Percentiles rank a stretch among this genome's conserved stretches.
Conservation (phyloP, 23 red algal genomes). For the Agarophyton chilense region DNA sequence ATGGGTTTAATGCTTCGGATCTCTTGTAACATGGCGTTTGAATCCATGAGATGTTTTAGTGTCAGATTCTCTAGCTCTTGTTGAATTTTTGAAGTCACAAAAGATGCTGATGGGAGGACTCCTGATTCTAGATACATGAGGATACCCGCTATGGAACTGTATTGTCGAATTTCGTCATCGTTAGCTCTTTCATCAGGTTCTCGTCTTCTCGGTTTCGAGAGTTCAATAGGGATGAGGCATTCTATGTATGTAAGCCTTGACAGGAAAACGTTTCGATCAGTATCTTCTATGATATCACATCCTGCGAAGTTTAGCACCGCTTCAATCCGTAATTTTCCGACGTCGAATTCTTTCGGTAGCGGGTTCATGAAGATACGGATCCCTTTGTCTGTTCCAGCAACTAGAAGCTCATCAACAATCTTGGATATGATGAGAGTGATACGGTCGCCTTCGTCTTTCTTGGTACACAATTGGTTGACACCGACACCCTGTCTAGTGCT, state of each 20-base stretch:
- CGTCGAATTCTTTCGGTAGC: conserved; percentile 3
- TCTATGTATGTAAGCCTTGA: conserved; percentile 5
- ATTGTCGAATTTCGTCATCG: not conserved
- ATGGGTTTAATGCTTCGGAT: not conserved
- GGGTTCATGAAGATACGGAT: not conserved
- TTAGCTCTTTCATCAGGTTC: not conserved
- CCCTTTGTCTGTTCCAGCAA: not conserved
- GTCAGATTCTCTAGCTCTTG: not conserved
- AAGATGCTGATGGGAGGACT: conserved; percentile 9
- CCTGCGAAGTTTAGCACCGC: not conserved
- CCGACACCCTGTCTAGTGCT: not conserved
- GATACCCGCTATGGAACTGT: conserved; percentile 24
- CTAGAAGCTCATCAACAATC: conserved; percentile 27
- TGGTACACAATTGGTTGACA: conserved; percentile 27
- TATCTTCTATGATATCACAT: conserved; percentile 17
- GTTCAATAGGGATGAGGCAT: not conserved
- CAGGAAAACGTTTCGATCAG: conserved; percentile 8
- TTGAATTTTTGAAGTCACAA: conserved; percentile 10
- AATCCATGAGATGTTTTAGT: not conserved
- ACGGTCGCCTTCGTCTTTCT: not conserved
- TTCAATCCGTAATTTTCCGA: not conserved
- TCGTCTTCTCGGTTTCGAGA: not conserved
- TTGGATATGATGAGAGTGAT: conserved; percentile 34
- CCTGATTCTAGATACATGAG: conserved; percentile 24
- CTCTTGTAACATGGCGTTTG: conserved; percentile 31